A percentile compares a stretch with the other conserved stretches of the same genome.
Evolutionary conservation across 2,329 filamentous ascomycete species (phyloP).

Genomic region (Orbilia oligospora): DNA sequence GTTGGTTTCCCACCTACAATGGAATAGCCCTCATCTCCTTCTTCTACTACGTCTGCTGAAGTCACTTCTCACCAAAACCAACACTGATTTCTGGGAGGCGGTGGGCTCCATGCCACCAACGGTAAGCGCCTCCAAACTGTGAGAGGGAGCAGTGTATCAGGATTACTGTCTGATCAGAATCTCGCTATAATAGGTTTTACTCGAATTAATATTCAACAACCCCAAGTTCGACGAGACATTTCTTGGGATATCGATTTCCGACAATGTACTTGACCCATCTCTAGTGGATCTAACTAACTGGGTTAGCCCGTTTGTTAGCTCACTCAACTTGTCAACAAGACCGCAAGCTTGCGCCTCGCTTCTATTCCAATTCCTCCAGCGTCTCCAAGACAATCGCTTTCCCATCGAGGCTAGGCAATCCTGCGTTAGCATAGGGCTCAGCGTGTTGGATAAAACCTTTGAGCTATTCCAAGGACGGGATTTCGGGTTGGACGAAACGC

Average conservation of each 20-base stretch:
- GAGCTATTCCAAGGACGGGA: constrained; percentile 64
- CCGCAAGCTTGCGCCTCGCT: constrained; percentile 61
- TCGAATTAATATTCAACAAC: constrained; percentile 63
- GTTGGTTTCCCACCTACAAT: constrained; percentile 62
- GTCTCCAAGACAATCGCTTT: constrained; percentile 67
- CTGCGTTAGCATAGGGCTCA: constrained; percentile 69
- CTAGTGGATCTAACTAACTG: constrained; percentile 63
- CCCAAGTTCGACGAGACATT: constrained; percentile 62
- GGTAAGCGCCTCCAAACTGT: constrained; percentile 19
- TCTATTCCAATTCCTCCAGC: constrained; percentile 62
- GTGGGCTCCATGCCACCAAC: constrained; percentile 59
- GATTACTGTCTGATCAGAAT: constrained; percentile 30
- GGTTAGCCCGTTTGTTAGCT: constrained; percentile 63
- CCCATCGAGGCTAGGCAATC: constrained; percentile 68
- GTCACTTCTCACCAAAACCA: constrained; percentile 62
- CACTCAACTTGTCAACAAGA: constrained; percentile 61
- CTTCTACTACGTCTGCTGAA: constrained; percentile 62
- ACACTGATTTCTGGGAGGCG: constrained; percentile 64
- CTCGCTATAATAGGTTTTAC: constrained; percentile 54
- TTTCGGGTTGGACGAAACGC: constrained; percentile 69
- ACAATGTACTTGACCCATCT: constrained; percentile 52
- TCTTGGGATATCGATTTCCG: constrained; percentile 57
- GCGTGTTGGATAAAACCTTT: constrained; percentile 69
- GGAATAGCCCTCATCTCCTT: constrained; percentile 61
- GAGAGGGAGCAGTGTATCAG: background rate